Evolutionary conservation across 805 yeast species (phyloP), one percentile per base, ranked within the genome.

Genomic region (Saitoella complicata): DNA sequence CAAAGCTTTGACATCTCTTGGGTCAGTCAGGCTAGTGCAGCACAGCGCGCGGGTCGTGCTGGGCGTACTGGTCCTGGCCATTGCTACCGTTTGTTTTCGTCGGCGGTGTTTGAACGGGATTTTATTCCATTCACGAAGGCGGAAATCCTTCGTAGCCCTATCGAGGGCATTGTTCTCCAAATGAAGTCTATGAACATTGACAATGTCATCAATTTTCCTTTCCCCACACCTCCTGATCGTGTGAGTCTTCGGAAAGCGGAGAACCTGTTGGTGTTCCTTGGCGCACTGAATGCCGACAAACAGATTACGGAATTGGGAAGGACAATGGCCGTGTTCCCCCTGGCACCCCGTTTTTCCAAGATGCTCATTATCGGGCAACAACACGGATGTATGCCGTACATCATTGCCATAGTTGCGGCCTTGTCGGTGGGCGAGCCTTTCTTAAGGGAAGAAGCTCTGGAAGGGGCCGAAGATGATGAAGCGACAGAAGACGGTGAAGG

Each of bases 1-100:
- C 97, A 88, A 62, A 81, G 93, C 48, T 93, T 81, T 62, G 91
- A 83, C 56, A 71, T 91, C 42, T 80, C 75, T 45, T 91, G 96
- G 96, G 69, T 87, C 4, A 80, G 94, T 40, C 86, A 91, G 55
- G 99, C 99, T 1, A 80, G 94, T 47, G 88, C 97, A 0, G 91
- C 76, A 52, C 99, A 91, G 67, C 73, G 99, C 65, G 66, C 93
- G 12, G 97, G 97, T 58, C 78, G 97, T 68, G 97, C 97, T 42
- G 97, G 96, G 58, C 79, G 97, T 71, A 87, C 95, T 0, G 98
- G 97, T 0, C 96, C 98, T 0, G 99, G 99, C 47, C 97, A 91
- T 57, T 84, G 95, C 59, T 91, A 91, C 59, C 68, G 98, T 48
- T 61, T 91, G 9, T 91, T 70, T 55, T 88, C 97, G 0, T 87